Conservation (phyloP, 768 basidiomycete genomes). For the Cubamyces sp. region DNA sequence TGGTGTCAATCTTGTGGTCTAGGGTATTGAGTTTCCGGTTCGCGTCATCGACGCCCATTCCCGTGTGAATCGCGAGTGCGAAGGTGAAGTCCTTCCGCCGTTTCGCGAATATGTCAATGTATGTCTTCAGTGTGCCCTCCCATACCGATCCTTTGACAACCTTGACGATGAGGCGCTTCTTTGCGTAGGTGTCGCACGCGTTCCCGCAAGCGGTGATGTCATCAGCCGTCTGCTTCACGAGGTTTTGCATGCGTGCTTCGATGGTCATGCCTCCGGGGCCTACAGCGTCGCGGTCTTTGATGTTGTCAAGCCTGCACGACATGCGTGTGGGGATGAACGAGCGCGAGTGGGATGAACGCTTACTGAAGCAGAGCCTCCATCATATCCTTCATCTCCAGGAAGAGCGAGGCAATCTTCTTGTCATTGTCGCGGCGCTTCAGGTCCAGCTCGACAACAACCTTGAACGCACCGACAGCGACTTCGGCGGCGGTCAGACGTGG, state of each 20-base stretch:
- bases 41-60: constrained; percentile 30
- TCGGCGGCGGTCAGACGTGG: not conserved
- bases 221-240: constrained; percentile 34
- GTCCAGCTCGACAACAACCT: constrained; percentile 52
- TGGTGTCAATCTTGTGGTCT: constrained; percentile 34
- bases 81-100: constrained; percentile 35
- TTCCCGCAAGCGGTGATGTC: constrained; percentile 41
- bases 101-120: constrained; percentile 30
- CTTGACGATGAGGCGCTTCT: constrained; percentile 37
- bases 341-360: constrained; percentile 12
- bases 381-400: constrained; percentile 55
- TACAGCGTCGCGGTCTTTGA: constrained; percentile 36
- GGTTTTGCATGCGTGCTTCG: constrained; percentile 38
- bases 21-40: constrained; percentile 27
- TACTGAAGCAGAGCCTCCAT: constrained; percentile 52
- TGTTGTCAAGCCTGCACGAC: constrained; percentile 35
- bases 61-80: constrained; percentile 37
- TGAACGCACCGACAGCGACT: constrained; percentile 56
- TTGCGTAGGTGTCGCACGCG: constrained; percentile 38
- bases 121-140: constrained; percentile 35
- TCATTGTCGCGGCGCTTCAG: constrained; percentile 55
- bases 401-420: constrained; percentile 49
- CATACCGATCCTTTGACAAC: constrained; percentile 37
- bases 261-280: constrained; percentile 41
- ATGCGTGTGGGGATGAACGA: not conserved